Evolutionary conservation across 108 stramenopile species (phyloP).

Genomic region (Bacterosira constricta): DNA sequence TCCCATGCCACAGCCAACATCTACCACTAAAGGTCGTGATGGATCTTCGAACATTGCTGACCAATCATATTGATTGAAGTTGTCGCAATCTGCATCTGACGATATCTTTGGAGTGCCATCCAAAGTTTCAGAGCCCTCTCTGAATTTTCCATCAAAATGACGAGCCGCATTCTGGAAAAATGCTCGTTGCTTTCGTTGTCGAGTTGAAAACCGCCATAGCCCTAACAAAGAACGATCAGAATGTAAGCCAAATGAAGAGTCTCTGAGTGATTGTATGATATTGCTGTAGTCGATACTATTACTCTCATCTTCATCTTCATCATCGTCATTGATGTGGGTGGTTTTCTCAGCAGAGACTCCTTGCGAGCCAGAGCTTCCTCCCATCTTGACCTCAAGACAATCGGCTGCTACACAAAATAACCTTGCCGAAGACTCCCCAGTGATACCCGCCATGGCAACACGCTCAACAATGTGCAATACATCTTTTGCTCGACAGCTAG

Average conservation of each 20-base stretch:
- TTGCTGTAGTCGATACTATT: conserved; percentile 13
- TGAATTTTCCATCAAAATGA: conserved; percentile 48
- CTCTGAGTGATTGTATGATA: conserved; percentile 32
- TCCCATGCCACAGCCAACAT: conserved; percentile 83
- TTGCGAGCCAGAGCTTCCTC: not conserved
- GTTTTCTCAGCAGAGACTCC: no score
- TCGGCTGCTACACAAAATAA: conserved; percentile 43
- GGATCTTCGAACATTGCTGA: conserved; percentile 51
- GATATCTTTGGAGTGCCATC: not conserved
- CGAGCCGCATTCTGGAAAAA: conserved; percentile 52
- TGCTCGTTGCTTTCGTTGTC: conserved; percentile 62
- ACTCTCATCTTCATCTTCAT: conserved; percentile 14
- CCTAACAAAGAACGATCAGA: conserved; percentile 59
- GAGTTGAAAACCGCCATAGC: conserved; percentile 74
- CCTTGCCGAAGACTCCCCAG: not conserved
- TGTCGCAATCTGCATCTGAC: not conserved
- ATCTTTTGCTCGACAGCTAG: conserved; percentile 69
- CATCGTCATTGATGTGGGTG: not conserved
- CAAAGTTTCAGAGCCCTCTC: not conserved
- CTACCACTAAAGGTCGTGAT: conserved; percentile 67
- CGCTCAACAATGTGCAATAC: conserved; percentile 67
- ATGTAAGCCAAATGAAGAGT: conserved; percentile 51
- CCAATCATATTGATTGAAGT: conserved; percentile 41
- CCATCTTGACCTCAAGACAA: conserved; percentile 37
- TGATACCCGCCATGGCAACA: conserved; percentile 65